Evolutionary conservation across 1,284 basidiomycete genomes (phyloP), one percentile per base, ranked within the genome.

Genomic region (Paramarasmius palmivorus): DNA sequence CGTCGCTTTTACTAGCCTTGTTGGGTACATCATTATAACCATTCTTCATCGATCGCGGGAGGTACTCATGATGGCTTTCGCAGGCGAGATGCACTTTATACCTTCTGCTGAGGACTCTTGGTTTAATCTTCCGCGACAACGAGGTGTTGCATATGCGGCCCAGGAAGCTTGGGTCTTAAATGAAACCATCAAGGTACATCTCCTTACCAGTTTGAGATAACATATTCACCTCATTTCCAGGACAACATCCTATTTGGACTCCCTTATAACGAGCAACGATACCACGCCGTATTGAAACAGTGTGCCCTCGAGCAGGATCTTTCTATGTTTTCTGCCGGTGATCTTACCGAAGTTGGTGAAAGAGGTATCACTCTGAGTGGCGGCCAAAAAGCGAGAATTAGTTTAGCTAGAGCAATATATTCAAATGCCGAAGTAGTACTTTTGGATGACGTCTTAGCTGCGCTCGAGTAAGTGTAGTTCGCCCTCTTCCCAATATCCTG

Each of bases 181-280:
- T 60, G 71, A 73, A 50, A 74, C 68, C 2, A 75, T 74, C 57
- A 68, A 73, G 61, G 69, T 65, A 52, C 29, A 26, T 32, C 7
- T 12, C 6, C 19, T 8, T 29, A 23, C 15, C 8, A 9, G 12
- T 8, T 19, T n/a, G 15, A 12, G 10, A n/a, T 6, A 26, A 23
- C n/a, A n/a, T n/a, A 45, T 12, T 4, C 10, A 14, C 6, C 7
- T 32, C 29, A 32, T 32, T 51, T 81, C 77, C 53, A 81, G 63
- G 85, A 91, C 48, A 97, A 95, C 63, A 93, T 97, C 57, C 61
- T 94, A 23, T 96, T 95, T 67, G 88, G 89, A 32, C 73, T 86
- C 4, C 83, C 86, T 0, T 92, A 79, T 60, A 79, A 90, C 57
- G 81, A 85, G 62, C 75, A 77, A 35, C 80, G 93, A 1, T 95